Conservation (phyloP, 2,329 filamentous ascomycete genomes). For the Chaetomium globosum region DNA sequence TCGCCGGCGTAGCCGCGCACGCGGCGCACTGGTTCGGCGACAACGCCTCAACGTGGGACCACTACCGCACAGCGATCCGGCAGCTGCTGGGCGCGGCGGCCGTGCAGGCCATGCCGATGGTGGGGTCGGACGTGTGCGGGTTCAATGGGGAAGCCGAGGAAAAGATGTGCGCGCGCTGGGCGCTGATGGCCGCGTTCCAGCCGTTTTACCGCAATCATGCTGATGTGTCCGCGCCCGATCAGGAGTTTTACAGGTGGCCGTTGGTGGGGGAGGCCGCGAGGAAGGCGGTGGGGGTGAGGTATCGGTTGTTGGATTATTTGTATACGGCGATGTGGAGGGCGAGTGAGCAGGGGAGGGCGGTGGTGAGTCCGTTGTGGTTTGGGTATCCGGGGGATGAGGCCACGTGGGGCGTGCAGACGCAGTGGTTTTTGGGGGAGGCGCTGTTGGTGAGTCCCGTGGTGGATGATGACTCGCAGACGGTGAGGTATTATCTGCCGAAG, state of each 20-base stretch:
- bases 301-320: conserved; percentile 71
- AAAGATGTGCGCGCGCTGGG: conserved; percentile 73
- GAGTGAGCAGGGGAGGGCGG: conserved; percentile 58
- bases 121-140: conserved; percentile 75
- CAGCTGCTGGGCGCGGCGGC: conserved; percentile 63
- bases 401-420: conserved; percentile 46
- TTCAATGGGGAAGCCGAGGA: conserved; percentile 71
- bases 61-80: conserved; percentile 61
- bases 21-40: conserved; percentile 65
- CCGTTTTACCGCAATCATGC: conserved; percentile 79
- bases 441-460: conserved; percentile 44
- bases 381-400: conserved; percentile 56
- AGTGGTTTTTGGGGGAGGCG: conserved; percentile 56
- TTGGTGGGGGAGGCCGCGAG: conserved; percentile 61
- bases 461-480: conserved; percentile 30
- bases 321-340: conserved; percentile 70
- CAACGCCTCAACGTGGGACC: conserved; percentile 60
- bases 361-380: conserved; percentile 72
- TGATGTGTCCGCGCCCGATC: conserved; percentile 47
- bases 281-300: conserved; percentile 69
- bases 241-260: conserved; percentile 73
- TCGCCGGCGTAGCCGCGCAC: conserved; percentile 68
- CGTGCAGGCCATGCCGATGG: conserved; percentile 69
- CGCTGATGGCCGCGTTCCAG: conserved; percentile 69
- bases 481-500: conserved; percentile 31